Evolutionary conservation across 305 asterid species (phyloP), one percentile per base, ranked within the genome.

Genomic region (Rubia tinctorum): DNA sequence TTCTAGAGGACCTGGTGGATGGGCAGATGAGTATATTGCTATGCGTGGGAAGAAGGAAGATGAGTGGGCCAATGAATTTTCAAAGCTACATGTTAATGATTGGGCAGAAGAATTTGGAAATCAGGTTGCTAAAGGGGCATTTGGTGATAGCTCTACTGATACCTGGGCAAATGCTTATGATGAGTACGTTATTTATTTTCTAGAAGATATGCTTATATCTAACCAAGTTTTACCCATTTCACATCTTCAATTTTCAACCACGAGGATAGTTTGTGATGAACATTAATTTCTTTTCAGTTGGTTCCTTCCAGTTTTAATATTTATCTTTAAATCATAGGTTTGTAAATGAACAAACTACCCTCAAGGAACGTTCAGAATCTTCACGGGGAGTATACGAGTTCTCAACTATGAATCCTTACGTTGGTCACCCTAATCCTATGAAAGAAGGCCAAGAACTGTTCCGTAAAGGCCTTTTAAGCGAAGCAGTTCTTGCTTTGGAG

Each of bases 401-500:
- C 86, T 95, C 98, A 80, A 96, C 93, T 86, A 73, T 91, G 79
- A 95, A 95, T 79, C 99, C 99, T 73, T 95, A 95, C 72, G 98
- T 95, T 80, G 99, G 99, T 72, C 99, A 92, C 68, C 97, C 97
- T 71, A 88, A 95, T 81, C 99, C 99, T 73, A 75, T 96, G 85
- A 93, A 84, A 89, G 99, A 96, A 90, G 99, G 98, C 70, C 98
- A 91, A 68, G 97, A 96, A 72, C 88, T 96, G 82, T 96, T 93
- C 78, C 97, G 97, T n/a, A 93, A 85, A 89, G 99, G 98, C 67
- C 99, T 96, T 78, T 81, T 96, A 80, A 96, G 99, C 84, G 99
- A 96, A 88, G 98, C 99, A 76, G 99, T 93, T 85, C 98, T 96
- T 87, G 98, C 99, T 65, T 82, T 93, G 80, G 99, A 93, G 87